phyloP scores from a whole-genome alignment of 805 yeast genomes.

The Candida railenensis region DNA sequence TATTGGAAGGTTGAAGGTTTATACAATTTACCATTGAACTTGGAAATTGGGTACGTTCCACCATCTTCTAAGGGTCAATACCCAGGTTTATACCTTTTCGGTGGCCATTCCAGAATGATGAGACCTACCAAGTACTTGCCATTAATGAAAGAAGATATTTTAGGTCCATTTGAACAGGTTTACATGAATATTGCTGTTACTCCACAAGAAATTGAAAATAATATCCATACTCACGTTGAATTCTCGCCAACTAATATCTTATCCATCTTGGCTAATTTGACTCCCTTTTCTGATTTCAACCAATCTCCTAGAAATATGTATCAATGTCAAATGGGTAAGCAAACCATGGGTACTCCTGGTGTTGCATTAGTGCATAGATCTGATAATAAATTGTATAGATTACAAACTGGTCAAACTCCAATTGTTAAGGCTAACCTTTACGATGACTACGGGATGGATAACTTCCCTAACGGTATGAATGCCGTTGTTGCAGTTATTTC shows the following conservation, averaged over 20 bases:
- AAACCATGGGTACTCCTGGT: slow-evolving; percentile 99
- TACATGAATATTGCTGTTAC: slow-evolving; percentile 95
- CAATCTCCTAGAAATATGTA: slow-evolving; percentile 99
- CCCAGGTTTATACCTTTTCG: slow-evolving; percentile 91
- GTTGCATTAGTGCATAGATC: slow-evolving; percentile 90
- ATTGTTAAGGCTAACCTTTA: slow-evolving; percentile 91
- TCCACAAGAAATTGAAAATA: slow-evolving; percentile 81
- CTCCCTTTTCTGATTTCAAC: slow-evolving; percentile 97
- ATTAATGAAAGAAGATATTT: slow-evolving; percentile 74
- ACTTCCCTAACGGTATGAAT: slow-evolving; percentile 96
- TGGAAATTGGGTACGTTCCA: slow-evolving; percentile 95
- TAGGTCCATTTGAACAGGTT: slow-evolving; percentile 98
- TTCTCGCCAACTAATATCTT: slow-evolving; percentile 91
- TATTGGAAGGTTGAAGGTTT: slow-evolving; percentile 87
- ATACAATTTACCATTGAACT: slow-evolving; percentile 75
- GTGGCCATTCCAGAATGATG: slow-evolving; percentile 92
- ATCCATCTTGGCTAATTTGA: slow-evolving; percentile 92
- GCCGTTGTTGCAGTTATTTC: slow-evolving; percentile 99
- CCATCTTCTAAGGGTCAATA: slow-evolving; percentile 96
- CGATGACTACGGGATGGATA: slow-evolving; percentile 97
- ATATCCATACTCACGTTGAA: slow-evolving; percentile 90
- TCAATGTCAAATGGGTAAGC: slow-evolving; percentile 99
- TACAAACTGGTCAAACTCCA: slow-evolving; percentile 96
- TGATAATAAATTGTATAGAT: slow-evolving; percentile 88
- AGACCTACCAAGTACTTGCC: slow-evolving; percentile 94